These are phyloP conservation scores for Pseudonitzschia multistriata DNA, from an alignment of 108 stramenopile genomes.

Conservation along the genomic window DNA sequence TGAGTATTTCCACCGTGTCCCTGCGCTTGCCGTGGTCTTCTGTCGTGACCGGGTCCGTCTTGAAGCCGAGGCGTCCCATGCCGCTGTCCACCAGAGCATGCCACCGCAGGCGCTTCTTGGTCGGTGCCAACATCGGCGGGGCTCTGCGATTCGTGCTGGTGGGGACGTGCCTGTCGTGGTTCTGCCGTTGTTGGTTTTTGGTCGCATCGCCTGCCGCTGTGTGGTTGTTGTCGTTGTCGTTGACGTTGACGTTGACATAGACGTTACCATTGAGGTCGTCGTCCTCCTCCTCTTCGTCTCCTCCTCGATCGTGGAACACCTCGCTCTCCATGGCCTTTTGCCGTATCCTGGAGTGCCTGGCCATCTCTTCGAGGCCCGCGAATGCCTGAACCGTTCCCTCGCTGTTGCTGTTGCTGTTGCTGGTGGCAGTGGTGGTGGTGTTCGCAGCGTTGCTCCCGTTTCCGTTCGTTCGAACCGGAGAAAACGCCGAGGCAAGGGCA, in stretches of 20 bases:
- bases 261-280: background rate
- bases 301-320: conserved; percentile 13
- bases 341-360: conserved; percentile 43
- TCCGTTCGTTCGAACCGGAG: background rate
- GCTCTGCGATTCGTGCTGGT: conserved; percentile 25
- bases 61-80: conserved; percentile 73
- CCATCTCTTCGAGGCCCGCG: conserved; percentile 63
- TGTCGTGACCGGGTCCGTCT: conserved; percentile 34
- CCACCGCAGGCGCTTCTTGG: conserved; percentile 51
- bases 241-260: no score
- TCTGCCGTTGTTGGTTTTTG: background rate
- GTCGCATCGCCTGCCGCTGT: no score
- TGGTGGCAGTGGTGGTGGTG: background rate
- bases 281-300: conserved; percentile 10
- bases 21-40: conserved; percentile 35
- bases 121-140: background rate
- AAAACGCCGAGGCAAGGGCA: background rate
- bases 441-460: background rate
- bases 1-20: conserved; percentile 56
- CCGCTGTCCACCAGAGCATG: conserved; percentile 69
- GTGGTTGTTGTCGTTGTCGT: background rate
- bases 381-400: conserved; percentile 28
- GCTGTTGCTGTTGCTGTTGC: background rate
- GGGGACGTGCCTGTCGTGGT: background rate
- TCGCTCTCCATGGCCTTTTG: conserved; percentile 35